Conservation (phyloP, 2,329 filamentous ascomycete genomes). For the Clonostachys rosea region DNA sequence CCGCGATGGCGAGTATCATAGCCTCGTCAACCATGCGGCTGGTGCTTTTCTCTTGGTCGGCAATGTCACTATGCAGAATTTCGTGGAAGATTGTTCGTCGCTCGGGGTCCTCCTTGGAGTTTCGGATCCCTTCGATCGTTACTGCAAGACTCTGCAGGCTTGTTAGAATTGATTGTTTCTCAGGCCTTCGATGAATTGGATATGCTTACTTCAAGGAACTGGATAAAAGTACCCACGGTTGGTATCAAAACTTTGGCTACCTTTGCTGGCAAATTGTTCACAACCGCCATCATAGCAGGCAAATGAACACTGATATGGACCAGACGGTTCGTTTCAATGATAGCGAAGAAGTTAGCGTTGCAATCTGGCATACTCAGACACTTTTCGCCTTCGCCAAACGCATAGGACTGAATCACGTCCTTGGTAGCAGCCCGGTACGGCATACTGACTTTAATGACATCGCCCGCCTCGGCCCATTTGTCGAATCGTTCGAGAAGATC, state of each 20-base stretch:
- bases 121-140: slow-evolving; percentile 5
- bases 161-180: neutral
- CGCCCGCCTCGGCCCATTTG: slow-evolving; percentile 3
- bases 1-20: slow-evolving; percentile 22
- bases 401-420: slow-evolving; percentile 11
- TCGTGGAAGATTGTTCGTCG: slow-evolving; percentile 22
- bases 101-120: slow-evolving; percentile 2
- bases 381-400: slow-evolving; percentile 11
- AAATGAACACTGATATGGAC: slow-evolving; percentile 12
- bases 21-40: slow-evolving; percentile 24
- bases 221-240: slow-evolving; percentile 1
- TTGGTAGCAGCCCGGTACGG: slow-evolving; percentile 8
- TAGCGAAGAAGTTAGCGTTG: slow-evolving; percentile 16
- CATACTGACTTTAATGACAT: slow-evolving; percentile 2
- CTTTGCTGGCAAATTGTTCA: neutral
- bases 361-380: slow-evolving; percentile 20
- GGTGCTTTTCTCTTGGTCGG: slow-evolving; percentile 21
- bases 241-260: slow-evolving; percentile 11
- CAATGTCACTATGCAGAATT: slow-evolving; percentile 18
- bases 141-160: slow-evolving; percentile 2
- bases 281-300: slow-evolving; percentile 9
- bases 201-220: slow-evolving; percentile 3
- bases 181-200: neutral
- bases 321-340: slow-evolving; percentile 7
- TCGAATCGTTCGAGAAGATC: slow-evolving; percentile 4